Evolutionary conservation across 2,329 filamentous ascomycete genomes (phyloP), one percentile per base, ranked within the genome.

Genomic region (Alternaria sp.): DNA sequence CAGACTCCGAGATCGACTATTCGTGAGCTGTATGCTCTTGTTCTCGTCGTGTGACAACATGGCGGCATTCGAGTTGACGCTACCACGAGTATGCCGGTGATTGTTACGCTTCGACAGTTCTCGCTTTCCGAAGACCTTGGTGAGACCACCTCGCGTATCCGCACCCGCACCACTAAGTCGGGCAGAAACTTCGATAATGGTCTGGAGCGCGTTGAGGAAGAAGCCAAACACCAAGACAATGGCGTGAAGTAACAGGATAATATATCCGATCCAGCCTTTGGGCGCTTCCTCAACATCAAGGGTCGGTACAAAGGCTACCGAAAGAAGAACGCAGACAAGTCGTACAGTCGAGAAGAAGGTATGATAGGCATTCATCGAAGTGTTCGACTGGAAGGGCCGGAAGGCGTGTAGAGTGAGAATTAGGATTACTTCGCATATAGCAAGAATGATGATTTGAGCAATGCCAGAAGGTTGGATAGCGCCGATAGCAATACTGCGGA

Each of bases 331-430:
- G 0, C 90, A 90, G 46, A 91, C 79, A 31, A 97, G 88, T 33
- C 95, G 88, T 13, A 96, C 81, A 2, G 85, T 80, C 0, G 93
- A 87, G 77, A 97, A 97, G 62, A 93, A 87, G 2, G 90, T 91
- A 70, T 98, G 93, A 67, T 97, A 97, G 9, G 92, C 87, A 73
- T 98, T 98, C 95, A 99, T 99, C 28, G 94, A 97, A 0, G 95
- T 98, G 23, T 93, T 88, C 2, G 89, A 88, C 60, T 94, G 89
- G 72, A 96, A 99, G 0, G 95, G 95, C 14, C 91, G 88, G 80
- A 98, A 96, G 7, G 92, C 92, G 69, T 95, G 89, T 4, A 98
- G 81, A 0, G 93, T 94, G 42, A 98, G 82, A 34, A 97, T 88
- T 58, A 93, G 87, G 33, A 97, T 90, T 62, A 98, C 90, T 79